Evolutionary conservation across 352 stramenopile genomes (phyloP).

Genomic region (Salisapilia sapeloensis): DNA sequence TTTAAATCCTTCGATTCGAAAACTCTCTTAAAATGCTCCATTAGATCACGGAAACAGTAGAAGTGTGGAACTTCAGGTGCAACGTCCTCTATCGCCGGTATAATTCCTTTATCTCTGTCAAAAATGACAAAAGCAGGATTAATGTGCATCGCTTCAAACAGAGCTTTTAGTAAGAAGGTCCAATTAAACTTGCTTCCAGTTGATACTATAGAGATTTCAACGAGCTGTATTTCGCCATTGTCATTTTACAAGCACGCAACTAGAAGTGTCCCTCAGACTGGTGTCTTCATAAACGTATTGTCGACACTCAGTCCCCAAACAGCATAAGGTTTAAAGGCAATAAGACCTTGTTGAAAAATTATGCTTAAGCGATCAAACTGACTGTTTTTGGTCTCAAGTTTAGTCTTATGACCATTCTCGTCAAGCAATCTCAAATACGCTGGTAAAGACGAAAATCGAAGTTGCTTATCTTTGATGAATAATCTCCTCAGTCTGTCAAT

Average conservation of each 20-base stretch:
- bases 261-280: constrained; percentile 1
- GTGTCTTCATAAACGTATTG: constrained; percentile 2
- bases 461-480: no score
- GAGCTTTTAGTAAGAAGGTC: background rate
- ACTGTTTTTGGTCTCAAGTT: no score
- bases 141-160: background rate
- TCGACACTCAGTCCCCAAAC: background rate
- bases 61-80: background rate
- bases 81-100: background rate
- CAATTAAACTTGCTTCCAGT: background rate
- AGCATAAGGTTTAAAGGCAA: background rate
- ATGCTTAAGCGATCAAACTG: no score
- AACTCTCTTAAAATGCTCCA: constrained; percentile 5
- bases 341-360: no score
- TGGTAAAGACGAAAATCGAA: no score
- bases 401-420: no score
- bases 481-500: no score
- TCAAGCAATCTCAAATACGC: no score
- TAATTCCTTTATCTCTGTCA: no score
- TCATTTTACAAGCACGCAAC: constrained; percentile 2
- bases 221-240: constrained; percentile 2
- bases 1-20: constrained; percentile 2
- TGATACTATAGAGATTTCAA: background rate
- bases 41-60: constrained; percentile 3
- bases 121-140: background rate